Base-by-base conservation (phyloP, 116 monocot species). In the Zostera marina region DNA sequence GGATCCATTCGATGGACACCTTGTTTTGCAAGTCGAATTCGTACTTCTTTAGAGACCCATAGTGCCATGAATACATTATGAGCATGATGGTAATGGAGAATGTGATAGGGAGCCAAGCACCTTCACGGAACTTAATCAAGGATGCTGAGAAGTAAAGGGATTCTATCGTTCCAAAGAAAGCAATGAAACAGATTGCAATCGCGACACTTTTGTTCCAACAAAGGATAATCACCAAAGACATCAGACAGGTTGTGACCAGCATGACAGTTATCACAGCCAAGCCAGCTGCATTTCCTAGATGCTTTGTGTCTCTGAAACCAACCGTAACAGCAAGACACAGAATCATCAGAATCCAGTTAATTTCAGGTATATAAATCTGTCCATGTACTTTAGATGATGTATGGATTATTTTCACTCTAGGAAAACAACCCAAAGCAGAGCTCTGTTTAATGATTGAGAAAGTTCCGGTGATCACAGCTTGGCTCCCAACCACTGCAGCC, bases 361-460 rank as follows among this genome's bases (percentile, higher is more conserved):
- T 91, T 69, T 99, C 99, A 0, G 99, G 99, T 25, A 99, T 91
- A 44, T 99, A 99, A 54, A 99, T 87, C 71, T 99, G 99, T 1
- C 99, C 99, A 63, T 83, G 75, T n/a, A 83, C 63, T 47, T 76
- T 79, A 1, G 81, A 81, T 48, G 99, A 99, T 16, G 99, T 99
- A 66, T 99, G 91, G 44, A 99, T 63, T 39, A 99, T 84, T 70
- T 91, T 99, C 60, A 99, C 91, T 57, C 75, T 70, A 17, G 99
- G 99, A 47, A 99, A 99, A 75, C 91, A 91, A 11, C 81, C 81
- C 56, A 99, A 72, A 24, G 91, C 83, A 17, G 78, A 81, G 68
- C 84, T 84, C 58, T 99, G 99, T 49, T 87, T 99, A 44, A 99
- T 99, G 25, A 99, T 84, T n/a, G 99, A 99, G 68, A 99, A 99